Conservation (phyloP, 176 grass and related monocot genomes). For the Zizania latifolia region DNA sequence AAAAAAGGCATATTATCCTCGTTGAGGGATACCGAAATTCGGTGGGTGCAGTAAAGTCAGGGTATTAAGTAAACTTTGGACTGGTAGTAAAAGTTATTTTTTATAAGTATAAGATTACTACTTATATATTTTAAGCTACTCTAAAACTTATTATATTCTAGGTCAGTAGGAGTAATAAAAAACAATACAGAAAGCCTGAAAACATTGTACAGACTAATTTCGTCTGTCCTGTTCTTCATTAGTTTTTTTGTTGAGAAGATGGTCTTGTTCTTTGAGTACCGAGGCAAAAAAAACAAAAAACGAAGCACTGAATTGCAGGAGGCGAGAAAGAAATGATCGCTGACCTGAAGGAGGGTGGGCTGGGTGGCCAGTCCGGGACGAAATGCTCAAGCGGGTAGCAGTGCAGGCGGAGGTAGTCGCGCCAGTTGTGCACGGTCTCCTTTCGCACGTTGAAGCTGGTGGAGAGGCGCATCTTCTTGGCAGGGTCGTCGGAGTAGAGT, state of each 20-base stretch:
- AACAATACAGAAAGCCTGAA: no score
- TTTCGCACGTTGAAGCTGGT: constrained; percentile 92
- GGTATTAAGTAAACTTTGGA: no score
- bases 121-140: no score
- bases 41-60: no score
- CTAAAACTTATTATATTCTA: no score
- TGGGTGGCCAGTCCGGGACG: constrained; percentile 60
- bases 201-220: no score
- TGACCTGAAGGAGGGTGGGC: constrained; percentile 58
- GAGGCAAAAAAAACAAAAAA: neutral
- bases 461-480: constrained; percentile 87
- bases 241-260: no score
- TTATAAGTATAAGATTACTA: no score
- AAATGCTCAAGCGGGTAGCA: constrained; percentile 74
- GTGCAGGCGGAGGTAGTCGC: constrained; percentile 91
- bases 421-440: constrained; percentile 86
- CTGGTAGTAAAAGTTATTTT: no score
- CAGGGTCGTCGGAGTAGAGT: constrained; percentile 82
- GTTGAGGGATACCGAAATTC: no score
- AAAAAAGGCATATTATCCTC: no score
- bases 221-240: neutral
- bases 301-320: neutral
- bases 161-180: no score
- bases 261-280: neutral
- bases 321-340: neutral